A percentile compares a stretch with the other conserved stretches of the same genome.
Conservation (phyloP, 202 grass and related monocot species). For the Eragrostis tef region DNA sequence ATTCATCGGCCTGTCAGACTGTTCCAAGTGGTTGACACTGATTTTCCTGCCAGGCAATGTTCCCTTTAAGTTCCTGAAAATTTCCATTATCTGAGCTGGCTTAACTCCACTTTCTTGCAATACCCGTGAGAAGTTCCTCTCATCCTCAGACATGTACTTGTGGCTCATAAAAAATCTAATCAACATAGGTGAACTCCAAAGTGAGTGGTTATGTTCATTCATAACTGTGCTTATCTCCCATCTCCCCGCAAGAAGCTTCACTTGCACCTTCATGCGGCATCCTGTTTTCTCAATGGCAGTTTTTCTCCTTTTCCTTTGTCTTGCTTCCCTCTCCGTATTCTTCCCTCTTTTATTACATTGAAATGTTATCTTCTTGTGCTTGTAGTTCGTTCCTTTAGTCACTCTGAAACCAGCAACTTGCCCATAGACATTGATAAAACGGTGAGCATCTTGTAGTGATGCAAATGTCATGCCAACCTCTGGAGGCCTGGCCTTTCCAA, state of each 20-base stretch:
- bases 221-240: constrained; percentile 3
- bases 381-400: constrained; percentile 25
- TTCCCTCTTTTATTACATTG: constrained; percentile 1
- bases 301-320: constrained; percentile 17
- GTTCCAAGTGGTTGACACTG: neutral
- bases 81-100: constrained; percentile 15
- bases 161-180: constrained; percentile 1
- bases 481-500: constrained; percentile 9
- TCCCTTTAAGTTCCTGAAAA: constrained; percentile 2
- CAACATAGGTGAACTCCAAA: constrained; percentile 9
- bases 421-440: constrained; percentile 21
- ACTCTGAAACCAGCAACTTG: neutral
- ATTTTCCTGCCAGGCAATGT: neutral
- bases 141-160: constrained; percentile 15
- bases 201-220: neutral
- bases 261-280: constrained; percentile 14
- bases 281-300: neutral
- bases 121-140: neutral
- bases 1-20: neutral
- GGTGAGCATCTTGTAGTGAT: constrained; percentile 10
- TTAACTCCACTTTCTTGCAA: constrained; percentile 16
- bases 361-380: constrained; percentile 10
- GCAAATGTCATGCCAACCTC: constrained; percentile 12
- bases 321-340: neutral
- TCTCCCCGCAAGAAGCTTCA: neutral